Conservation (phyloP, 202 grass and related monocot genomes). For the Digitaria exilis region DNA sequence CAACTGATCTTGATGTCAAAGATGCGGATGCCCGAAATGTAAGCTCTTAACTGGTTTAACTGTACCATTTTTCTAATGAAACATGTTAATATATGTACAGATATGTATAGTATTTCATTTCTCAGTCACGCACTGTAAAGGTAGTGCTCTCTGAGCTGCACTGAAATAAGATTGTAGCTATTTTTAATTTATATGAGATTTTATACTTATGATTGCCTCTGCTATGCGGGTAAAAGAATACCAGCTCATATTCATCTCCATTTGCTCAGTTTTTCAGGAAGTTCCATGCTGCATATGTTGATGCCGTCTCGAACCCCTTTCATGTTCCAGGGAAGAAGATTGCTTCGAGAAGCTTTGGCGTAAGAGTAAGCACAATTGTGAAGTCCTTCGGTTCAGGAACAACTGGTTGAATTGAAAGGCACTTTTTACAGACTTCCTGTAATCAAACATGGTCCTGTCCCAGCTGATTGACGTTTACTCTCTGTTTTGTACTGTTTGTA, state of each 20-base stretch:
- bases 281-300: slow-evolving; percentile 87
- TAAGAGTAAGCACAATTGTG: slow-evolving; percentile 78
- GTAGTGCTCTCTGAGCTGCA: neutral
- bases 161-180: neutral
- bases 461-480: neutral
- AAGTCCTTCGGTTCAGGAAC: slow-evolving; percentile 74
- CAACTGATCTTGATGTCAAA: slow-evolving; percentile 92
- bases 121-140: neutral
- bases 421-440: neutral
- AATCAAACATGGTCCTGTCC: neutral
- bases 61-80: neutral
- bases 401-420: slow-evolving; percentile 50
- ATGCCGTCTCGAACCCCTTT: slow-evolving; percentile 93
- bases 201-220: neutral
- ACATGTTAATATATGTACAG: neutral
- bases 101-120: neutral
- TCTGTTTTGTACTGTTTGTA: neutral
- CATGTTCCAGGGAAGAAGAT: slow-evolving; percentile 99
- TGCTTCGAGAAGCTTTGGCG: slow-evolving; percentile 79
- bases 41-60: slow-evolving; percentile 46
- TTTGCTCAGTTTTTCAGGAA: slow-evolving; percentile 89
- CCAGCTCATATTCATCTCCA: neutral
- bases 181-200: neutral
- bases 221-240: neutral
- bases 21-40: slow-evolving; percentile 97